These are phyloP conservation scores for Cytospora schulzeri DNA, from an alignment of 2,329 filamentous ascomycete genomes.

Conservation along the genomic window DNA sequence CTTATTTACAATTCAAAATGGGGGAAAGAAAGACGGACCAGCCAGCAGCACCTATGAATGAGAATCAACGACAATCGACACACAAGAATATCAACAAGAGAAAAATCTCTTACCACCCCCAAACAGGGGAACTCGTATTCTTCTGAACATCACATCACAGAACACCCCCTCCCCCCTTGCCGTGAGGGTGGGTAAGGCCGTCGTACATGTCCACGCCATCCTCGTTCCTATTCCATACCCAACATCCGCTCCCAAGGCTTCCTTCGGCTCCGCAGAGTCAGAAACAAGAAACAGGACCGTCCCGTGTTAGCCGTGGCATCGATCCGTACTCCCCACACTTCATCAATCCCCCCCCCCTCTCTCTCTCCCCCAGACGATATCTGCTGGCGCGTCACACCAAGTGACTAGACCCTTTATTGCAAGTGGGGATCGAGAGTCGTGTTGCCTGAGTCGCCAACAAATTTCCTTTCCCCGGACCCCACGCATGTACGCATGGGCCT, in stretches of 20 bases:
- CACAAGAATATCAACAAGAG: neutral
- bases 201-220: slow-evolving; percentile 7
- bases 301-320: neutral
- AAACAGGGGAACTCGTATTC: neutral
- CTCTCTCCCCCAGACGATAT: neutral
- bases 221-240: slow-evolving; percentile 4
- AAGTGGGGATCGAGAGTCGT: slow-evolving; percentile 11
- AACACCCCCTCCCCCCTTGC: neutral
- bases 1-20: neutral
- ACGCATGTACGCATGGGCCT: slow-evolving; percentile 4
- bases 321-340: slow-evolving; percentile 5
- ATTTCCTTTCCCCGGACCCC: slow-evolving; percentile 20
- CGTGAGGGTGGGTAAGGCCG: neutral
- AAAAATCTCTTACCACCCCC: neutral
- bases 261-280: neutral
- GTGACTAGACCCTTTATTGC: neutral
- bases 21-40: slow-evolving; percentile 11
- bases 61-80: neutral
- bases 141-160: neutral
- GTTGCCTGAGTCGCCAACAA: neutral
- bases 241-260: neutral
- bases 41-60: neutral
- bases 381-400: neutral
- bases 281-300: slow-evolving; percentile 12
- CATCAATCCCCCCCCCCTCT: too few species aligned